Base-by-base conservation (phyloP, 352 stramenopile genomes). In the Globisporangium echinulatum region DNA sequence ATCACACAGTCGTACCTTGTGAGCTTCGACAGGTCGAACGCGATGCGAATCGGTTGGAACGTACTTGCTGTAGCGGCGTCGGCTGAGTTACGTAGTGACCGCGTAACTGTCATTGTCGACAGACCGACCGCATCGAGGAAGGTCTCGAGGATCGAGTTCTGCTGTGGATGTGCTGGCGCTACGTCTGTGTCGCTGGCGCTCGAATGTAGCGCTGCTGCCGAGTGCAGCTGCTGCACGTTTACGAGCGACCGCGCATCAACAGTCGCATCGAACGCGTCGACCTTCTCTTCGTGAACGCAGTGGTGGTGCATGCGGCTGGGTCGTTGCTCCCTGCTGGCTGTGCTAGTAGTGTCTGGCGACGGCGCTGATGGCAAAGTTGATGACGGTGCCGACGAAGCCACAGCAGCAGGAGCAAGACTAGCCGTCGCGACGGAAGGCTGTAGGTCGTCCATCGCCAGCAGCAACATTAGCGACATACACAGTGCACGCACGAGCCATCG, bases 21-120 rank as follows among this genome's bases (percentile, higher is more conserved):
- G 19, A 92, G 75, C 49, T 88, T 89, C 7, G 83, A 92, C 0
- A 90, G 55, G 36, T 92, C 83, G 36, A 92, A 92, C 14, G 69
- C 77, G 49, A 90, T 90, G 43, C 83, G 79, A n/a, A 92, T 80
- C 0, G 77, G 83, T 38, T 90, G 76, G 46, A 87, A 90, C 0
- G 75, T 52, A 4, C 70, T 59, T 4, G 66, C 48, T 25, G 25
- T 25, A 4, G 63, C 57, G 4, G 61, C 48, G 0, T 62, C 58
- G 0, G 64, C 56, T 1, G 60, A 14, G 33, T 14, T 61, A 13
- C 46, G 9, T 14, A 64, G 52, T 3, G 52, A 38, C 11, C 62
- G 61, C 2, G 36, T 64, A 1, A 52, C 53, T 1, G 62, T 37
- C 56, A 49, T 39, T n/a, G 50, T 47, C 25, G 73, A 56, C 5